A percentile compares a stretch with the other conserved stretches of the same genome.
These are phyloP conservation scores for Bipolaris oryzae DNA, from an alignment of 2,329 filamentous ascomycete genomes.

Conservation along the genomic window DNA sequence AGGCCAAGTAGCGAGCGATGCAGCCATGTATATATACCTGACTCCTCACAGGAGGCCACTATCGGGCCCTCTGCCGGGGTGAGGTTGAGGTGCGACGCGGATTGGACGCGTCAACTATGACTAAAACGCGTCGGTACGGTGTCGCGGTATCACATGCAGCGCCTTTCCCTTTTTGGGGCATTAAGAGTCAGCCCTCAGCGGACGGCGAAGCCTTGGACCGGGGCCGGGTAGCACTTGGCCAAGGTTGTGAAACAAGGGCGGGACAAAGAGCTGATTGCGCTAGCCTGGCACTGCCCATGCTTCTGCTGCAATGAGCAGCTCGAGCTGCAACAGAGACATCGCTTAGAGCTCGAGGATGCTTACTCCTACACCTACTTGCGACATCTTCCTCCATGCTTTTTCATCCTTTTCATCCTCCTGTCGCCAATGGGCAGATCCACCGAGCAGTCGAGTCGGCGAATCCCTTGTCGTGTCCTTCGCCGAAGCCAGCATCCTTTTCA, in stretches of 20 bases:
- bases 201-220: slow-evolving; percentile 26
- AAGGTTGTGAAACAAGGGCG: slow-evolving; percentile 40
- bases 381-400: background rate
- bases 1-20: slow-evolving; percentile 33
- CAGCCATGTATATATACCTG: slow-evolving; percentile 44
- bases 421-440: slow-evolving; percentile 5
- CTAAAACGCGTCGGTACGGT: slow-evolving; percentile 38
- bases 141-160: slow-evolving; percentile 48
- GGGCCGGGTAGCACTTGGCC: slow-evolving; percentile 33
- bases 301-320: background rate
- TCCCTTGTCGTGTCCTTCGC: slow-evolving; percentile 15
- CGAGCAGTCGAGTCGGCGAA: slow-evolving; percentile 16
- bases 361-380: background rate
- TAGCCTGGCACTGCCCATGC: slow-evolving; percentile 6
- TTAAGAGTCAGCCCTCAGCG: slow-evolving; percentile 33
- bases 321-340: slow-evolving; percentile 6
- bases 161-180: slow-evolving; percentile 26
- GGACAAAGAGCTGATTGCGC: slow-evolving; percentile 33
- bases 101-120: slow-evolving; percentile 43
- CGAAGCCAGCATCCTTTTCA: background rate
- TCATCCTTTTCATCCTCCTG: background rate
- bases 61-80: slow-evolving; percentile 35
- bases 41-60: slow-evolving; percentile 40
- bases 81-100: slow-evolving; percentile 34
- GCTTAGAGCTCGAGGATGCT: background rate